phyloP scores from a whole-genome alignment of 345 rosid species.

The Erodium maritimum region DNA sequence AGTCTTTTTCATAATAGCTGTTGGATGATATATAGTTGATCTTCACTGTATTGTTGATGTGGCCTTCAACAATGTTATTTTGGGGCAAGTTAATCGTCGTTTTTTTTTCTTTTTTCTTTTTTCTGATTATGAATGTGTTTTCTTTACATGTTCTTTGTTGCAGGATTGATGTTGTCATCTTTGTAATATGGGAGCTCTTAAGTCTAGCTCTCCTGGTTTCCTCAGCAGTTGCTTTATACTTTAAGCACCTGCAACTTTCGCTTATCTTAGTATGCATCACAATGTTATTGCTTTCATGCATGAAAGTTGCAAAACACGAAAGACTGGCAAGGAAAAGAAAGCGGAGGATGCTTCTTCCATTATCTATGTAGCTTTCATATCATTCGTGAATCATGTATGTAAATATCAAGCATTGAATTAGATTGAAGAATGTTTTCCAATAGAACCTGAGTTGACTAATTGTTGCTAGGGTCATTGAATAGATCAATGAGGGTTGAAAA shows the following conservation, averaged over 20 bases:
- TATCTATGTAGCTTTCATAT: slow-evolving; percentile 93
- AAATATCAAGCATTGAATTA: no score
- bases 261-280: slow-evolving; percentile 58
- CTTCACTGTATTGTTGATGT: no score
- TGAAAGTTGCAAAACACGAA: slow-evolving; percentile 80
- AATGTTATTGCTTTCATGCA: slow-evolving; percentile 63
- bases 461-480: no score
- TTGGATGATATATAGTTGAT: no score
- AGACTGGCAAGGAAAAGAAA: slow-evolving; percentile 75
- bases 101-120: neutral
- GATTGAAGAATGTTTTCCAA: no score
- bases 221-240: slow-evolving; percentile 86
- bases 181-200: slow-evolving; percentile 86
- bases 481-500: slow-evolving; percentile 13
- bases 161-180: slow-evolving; percentile 89
- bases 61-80: no score
- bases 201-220: slow-evolving; percentile 82
- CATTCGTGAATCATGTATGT: no score
- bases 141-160: slow-evolving; percentile 11
- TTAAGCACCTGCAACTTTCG: slow-evolving; percentile 58
- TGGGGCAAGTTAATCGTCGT: no score
- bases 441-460: no score
- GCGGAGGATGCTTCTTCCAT: slow-evolving; percentile 95
- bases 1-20: no score
- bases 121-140: neutral